These are phyloP conservation scores for Trichoderma sp. DNA, from an alignment of 2,329 filamentous ascomycete species.

Conservation along the genomic window DNA sequence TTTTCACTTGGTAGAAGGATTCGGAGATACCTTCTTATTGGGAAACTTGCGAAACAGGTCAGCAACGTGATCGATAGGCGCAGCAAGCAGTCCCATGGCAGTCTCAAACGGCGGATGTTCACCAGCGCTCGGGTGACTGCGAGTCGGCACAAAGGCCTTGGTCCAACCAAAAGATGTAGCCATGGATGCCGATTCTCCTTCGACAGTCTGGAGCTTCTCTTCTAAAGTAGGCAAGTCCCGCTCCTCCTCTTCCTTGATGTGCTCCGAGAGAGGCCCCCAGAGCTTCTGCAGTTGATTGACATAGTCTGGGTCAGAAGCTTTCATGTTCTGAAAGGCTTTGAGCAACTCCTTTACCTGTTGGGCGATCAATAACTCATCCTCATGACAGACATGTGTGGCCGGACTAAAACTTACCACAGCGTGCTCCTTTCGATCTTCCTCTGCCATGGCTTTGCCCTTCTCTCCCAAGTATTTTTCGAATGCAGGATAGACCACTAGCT, in stretches of 20 bases:
- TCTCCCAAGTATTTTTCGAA: neutral
- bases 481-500: constrained; percentile 40
- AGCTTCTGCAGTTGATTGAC: neutral
- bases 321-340: neutral
- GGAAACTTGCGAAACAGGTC: neutral
- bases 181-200: constrained; percentile 27
- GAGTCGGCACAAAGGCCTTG: constrained; percentile 55
- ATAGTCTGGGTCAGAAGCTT: neutral
- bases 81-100: neutral
- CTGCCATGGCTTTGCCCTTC: neutral
- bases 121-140: constrained; percentile 52
- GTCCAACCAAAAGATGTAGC: constrained; percentile 50
- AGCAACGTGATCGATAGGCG: neutral
- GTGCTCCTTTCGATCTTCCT: neutral
- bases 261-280: neutral
- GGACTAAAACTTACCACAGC: neutral
- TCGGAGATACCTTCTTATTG: neutral
- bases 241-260: constrained; percentile 1
- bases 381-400: neutral
- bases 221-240: neutral
- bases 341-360: neutral
- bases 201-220: neutral
- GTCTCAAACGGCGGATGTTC: constrained; percentile 56
- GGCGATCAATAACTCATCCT: neutral
- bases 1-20: neutral